phyloP scores from a whole-genome alignment of 148 eudicot species.

The Rhododendron griersonianum region DNA sequence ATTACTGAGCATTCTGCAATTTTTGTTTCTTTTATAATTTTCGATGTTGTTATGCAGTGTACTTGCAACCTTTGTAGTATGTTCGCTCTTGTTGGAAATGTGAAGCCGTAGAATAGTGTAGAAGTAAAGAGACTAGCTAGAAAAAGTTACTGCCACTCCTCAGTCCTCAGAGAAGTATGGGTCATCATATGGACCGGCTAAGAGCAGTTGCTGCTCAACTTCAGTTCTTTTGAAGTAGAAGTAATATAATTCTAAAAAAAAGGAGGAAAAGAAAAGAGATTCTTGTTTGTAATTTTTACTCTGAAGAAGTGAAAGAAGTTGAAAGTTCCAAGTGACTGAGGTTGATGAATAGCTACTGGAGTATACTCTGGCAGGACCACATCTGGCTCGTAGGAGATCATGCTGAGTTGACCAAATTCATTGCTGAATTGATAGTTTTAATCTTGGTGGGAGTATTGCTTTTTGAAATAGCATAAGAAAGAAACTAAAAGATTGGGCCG shows the following conservation, averaged over 20 bases:
- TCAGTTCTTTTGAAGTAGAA: background rate
- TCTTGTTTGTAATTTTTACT: background rate
- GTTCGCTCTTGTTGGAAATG: background rate
- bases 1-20: background rate
- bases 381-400: background rate
- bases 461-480: background rate
- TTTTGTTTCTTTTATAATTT: background rate
- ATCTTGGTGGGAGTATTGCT: background rate
- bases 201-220: background rate
- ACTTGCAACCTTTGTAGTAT: background rate
- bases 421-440: background rate
- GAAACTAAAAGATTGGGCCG: background rate
- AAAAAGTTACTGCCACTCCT: background rate
- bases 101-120: background rate
- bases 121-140: background rate
- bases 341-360: background rate
- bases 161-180: background rate
- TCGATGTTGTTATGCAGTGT: background rate
- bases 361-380: background rate
- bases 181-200: too few relatives aligned
- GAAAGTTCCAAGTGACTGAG: background rate
- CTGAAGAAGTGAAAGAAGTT: background rate
- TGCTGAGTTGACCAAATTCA: background rate
- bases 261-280: background rate
- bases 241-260: background rate